Conservation (phyloP, 2,329 filamentous ascomycete genomes). For the Capronia epimyces region DNA sequence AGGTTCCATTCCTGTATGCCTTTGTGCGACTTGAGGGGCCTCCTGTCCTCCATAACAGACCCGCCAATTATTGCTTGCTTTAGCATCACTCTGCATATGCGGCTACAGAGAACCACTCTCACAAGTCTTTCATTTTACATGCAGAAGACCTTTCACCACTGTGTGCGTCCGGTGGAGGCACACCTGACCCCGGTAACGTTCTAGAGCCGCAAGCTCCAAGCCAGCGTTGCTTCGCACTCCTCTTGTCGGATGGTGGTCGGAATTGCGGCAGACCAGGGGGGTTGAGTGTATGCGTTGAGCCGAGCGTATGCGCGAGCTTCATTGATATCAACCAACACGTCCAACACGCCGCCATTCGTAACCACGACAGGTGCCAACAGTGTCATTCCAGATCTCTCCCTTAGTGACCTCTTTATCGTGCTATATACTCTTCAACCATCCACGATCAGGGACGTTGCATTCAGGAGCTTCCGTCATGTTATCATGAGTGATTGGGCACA, state of each 20-base stretch:
- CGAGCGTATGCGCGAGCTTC: background rate
- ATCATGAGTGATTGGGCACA: background rate
- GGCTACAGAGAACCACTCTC: slow-evolving; percentile 6
- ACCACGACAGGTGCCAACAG: background rate
- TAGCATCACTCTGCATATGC: slow-evolving; percentile 13
- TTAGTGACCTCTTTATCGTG: background rate
- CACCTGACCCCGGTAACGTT: slow-evolving; percentile 6
- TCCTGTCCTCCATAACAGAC: slow-evolving; percentile 17
- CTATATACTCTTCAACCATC: background rate
- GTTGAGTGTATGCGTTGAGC: background rate
- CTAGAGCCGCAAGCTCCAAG: slow-evolving; percentile 1
- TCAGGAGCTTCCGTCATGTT: background rate
- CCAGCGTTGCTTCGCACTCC: background rate
- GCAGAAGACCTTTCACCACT: background rate
- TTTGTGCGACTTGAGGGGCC: slow-evolving; percentile 8
- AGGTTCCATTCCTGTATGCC: background rate
- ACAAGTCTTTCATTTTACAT: background rate
- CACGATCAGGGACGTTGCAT: background rate
- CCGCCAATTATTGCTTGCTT: slow-evolving; percentile 13
- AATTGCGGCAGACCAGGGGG: background rate
- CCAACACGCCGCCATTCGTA: background rate
- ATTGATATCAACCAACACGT: background rate
- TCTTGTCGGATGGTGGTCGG: slow-evolving; percentile 3
- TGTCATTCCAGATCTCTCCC: background rate
- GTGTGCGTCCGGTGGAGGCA: background rate